Base-by-base conservation (phyloP, 495 filamentous ascomycete genomes). In the Aspergillus sclerotioniger region DNA sequence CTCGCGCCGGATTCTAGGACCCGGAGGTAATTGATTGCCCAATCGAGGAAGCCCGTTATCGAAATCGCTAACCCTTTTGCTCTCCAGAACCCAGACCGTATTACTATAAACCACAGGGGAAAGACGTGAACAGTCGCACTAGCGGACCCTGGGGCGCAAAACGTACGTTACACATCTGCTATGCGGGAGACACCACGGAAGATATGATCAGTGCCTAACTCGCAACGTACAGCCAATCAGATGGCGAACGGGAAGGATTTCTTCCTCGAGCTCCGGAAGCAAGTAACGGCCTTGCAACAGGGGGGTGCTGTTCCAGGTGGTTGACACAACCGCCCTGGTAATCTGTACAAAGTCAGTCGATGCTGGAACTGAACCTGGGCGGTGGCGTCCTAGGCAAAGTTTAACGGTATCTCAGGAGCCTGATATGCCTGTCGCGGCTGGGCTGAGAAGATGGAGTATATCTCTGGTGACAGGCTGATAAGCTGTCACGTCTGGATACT, bases 191-290 rank as follows among this genome's bases (percentile, higher is more conserved):
- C 16, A 21, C 47, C 12, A 29, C 21, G 53, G 3, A 20, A 25
- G 1, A 28, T 28, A 2, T 10, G 19, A 16, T 49, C 61, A 54
- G 58, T 50, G 7, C 48, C 54, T 67, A 29, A 72, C 51, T 55
- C 35, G 16, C 8, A 0, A 41, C 15, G 0, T 55, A 35, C 61
- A 83, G 80, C 78, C 25, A 81, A 81, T 54, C 71, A 68, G 6
- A 83, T 82, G 80, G 76, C 72, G 8, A 82, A 73, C 54, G 78
- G 79, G 9, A 81, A 79, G 64, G 80, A 83, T 46, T 82, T 83
- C 63, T 82, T 79, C 56, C 61, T 79, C 52, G 80, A 82, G 57
- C 72, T 83, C 16, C 73, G 78, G 6, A 82, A 81, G 62, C 78
- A 82, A 55, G 62, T 82, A 5, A 70, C 78, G 9, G 49, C 69